Evolutionary conservation across 208 protist species (phyloP), one percentile per base, ranked within the genome.

Genomic region (Acanthamoeba sp.): DNA sequence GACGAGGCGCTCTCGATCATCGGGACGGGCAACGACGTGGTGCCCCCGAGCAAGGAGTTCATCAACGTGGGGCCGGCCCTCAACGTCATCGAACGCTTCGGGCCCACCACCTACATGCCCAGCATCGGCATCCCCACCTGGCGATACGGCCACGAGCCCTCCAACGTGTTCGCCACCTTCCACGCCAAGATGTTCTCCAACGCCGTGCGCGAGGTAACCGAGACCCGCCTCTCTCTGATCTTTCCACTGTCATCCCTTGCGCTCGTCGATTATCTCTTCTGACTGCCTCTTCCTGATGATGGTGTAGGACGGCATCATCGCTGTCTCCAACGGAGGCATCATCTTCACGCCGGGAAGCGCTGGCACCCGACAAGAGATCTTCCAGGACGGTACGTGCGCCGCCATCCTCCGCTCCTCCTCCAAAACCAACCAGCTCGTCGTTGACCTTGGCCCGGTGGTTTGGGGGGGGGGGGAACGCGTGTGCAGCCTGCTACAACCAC

Each of bases 141-240:
- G 84, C 84, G 84, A 42, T 91, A 91, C 27, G 84, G 84, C 24
- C 84, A 91, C 55, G 84, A 91, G 84, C 84, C 84, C 2, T 91
- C 84, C 10, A 91, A 91, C 55, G 84, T 91, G 29, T 91, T 91
- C 20, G 84, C 84, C 36, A 91, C 84, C 5, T 91, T 91, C 36
- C 84, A 91, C 48, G 84, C 84, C 45, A 91, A 91, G 34, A 91
- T 91, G 84, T 91, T 91, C 84, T 55, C 27, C 22, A 91, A 91
- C 36, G 84, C 84, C 16, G 57, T 91, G 20, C 84, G 84, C 3
- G 84, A 91, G 82, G 82, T 89, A 40, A 5, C 20, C 14, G 14
- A 40, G 9, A 40, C n/a, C 12, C 12, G 14, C 10, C n/a, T 78
- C 66, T 34, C 10, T 40, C 52, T 24, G 10, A 59, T 20, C 20